Evolutionary conservation across 192 early-diverging fungal genomes (phyloP), one percentile per base, ranked within the genome.

Genomic region (Endogone sp.): DNA sequence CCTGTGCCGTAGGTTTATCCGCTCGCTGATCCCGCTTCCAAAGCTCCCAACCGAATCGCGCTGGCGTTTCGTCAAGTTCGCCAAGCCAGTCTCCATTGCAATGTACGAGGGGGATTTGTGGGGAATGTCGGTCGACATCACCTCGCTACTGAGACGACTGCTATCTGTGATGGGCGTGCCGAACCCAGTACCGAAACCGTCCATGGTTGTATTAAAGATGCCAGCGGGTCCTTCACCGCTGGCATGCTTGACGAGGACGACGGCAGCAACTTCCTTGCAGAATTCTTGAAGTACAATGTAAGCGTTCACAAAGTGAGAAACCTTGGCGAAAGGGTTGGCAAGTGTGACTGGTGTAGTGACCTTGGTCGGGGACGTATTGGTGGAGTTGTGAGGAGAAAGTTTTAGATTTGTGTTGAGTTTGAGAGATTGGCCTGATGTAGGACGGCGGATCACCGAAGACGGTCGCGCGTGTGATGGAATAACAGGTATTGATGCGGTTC

Each of bases 281-380:
- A 88, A 88, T 44, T 86, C 85, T 67, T 88, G 82, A 2, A 88
- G 65, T 3, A 88, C 82, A 60, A 88, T 86, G 60, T 80, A 86
- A 2, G 81, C 79, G 44, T 86, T 75, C 4, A 88, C 84, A 68
- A 88, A 88, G 29, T 78, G 70, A 1, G 72, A 67, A 20, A 74
- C 56, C n/a, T 78, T 78, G 10, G 76, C 72, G 74, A 74, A 78
- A 2, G 72, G 72, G 23, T 74, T 78, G 16, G 76, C 74, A 68
- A 78, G 73, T 11, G 76, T 78, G 3, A 78, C 69, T 3, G 76
- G 76, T 3, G 76, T 78, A 20, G 72, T 66, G 31, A 1, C 37
- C 16, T 49, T 49, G 9, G 37, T 49, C 37, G 37, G 37, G 9
- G 37, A 49, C 9, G 9, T 49, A 16, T 49, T 49, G 9, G 37